Evolutionary conservation across 768 basidiomycete genomes (phyloP).

Genomic region (Leccinum boreale): DNA sequence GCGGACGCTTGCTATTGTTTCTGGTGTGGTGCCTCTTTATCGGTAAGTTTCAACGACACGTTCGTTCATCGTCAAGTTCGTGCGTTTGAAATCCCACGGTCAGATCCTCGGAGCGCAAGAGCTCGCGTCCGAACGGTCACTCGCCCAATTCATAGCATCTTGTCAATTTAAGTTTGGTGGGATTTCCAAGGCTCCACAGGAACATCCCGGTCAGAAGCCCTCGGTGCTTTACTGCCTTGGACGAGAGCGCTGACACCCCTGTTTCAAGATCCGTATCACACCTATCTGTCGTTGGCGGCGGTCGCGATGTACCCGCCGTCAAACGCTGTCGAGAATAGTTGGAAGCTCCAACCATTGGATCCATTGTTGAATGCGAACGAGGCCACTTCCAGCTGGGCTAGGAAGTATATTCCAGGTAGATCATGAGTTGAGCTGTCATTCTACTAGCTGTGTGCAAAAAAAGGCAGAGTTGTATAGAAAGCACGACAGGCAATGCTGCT

Average conservation of each 20-base stretch:
- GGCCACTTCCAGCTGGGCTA: conserved; percentile 67
- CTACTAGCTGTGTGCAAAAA: not conserved
- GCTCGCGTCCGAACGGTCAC: conserved; percentile 53
- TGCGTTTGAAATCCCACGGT: not conserved
- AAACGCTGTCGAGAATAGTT: conserved; percentile 35
- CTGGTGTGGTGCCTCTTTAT: conserved; percentile 84
- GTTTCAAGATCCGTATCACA: conserved; percentile 85
- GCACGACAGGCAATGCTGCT: no score
- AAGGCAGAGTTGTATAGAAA: not conserved
- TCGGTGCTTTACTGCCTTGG: not conserved
- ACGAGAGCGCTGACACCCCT: conserved; percentile 6
- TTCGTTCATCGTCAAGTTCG: not conserved
- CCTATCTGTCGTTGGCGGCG: conserved; percentile 85
- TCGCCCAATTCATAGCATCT: conserved; percentile 60
- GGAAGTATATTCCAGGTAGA: conserved; percentile 47
- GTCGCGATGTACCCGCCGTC: conserved; percentile 62
- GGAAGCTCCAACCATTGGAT: conserved; percentile 62
- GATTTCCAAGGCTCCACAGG: conserved; percentile 78
- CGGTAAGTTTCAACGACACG: conserved; percentile 42
- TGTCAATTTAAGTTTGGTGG: conserved; percentile 93
- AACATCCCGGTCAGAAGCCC: conserved; percentile 61
- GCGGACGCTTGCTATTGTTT: conserved; percentile 96
- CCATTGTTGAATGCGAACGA: conserved; percentile 67
- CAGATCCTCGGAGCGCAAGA: conserved; percentile 68
- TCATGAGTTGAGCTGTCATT: conserved; percentile 6